These are phyloP conservation scores for Boletus rubescentipes DNA, from an alignment of 768 basidiomycete genomes.

Conservation along the genomic window DNA sequence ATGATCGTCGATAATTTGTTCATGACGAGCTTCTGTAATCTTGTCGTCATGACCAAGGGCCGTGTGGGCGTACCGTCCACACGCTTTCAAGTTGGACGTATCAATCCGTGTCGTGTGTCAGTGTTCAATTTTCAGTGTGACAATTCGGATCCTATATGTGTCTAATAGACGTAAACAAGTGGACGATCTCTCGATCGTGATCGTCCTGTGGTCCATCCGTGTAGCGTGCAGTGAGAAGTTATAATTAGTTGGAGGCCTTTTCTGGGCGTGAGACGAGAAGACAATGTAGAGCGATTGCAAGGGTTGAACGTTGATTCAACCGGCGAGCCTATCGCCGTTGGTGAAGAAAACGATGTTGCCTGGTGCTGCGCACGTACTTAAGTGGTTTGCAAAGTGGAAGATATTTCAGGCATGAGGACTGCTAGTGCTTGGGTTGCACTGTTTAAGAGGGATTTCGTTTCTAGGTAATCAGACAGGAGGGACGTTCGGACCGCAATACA, in stretches of 20 bases:
- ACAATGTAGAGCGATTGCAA: background rate
- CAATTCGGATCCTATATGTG: slow-evolving; percentile 1
- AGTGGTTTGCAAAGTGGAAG: background rate
- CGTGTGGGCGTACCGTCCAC: background rate
- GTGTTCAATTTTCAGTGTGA: background rate
- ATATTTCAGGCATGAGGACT: background rate
- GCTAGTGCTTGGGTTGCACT: background rate
- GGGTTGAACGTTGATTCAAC: background rate
- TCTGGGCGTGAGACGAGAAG: background rate
- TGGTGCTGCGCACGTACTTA: background rate
- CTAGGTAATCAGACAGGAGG: background rate
- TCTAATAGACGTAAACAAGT: slow-evolving; percentile 3
- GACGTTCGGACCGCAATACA: slow-evolving; percentile 17
- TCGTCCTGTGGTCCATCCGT: slow-evolving; percentile 3
- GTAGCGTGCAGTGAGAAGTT: background rate
- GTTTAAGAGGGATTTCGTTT: slow-evolving; percentile 2
- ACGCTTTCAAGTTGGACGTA: background rate
- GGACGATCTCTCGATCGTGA: slow-evolving; percentile 21
- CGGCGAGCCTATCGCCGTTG: background rate
- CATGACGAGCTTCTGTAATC: background rate
- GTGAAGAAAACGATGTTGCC: background rate
- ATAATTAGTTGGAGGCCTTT: background rate
- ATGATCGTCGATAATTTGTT: background rate
- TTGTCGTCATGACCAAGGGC: slow-evolving; percentile 5
- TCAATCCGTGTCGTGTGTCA: background rate